Conservation (phyloP, 345 rosid species). For the Adansonia digitata region DNA sequence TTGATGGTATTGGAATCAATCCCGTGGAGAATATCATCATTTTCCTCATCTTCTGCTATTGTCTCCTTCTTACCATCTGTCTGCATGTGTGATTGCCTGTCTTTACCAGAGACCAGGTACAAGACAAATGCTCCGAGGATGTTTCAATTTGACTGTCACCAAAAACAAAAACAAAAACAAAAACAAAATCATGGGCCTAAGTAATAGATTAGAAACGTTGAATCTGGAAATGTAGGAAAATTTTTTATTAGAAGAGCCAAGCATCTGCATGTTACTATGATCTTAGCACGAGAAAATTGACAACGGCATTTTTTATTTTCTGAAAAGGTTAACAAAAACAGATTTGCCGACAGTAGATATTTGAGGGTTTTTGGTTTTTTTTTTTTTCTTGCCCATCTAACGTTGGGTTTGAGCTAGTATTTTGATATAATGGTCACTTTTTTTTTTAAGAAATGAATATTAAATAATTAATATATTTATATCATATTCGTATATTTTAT, state of each 20-base stretch:
- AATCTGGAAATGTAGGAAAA: neutral
- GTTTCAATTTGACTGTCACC: neutral
- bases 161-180: neutral
- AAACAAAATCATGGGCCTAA: too few relatives aligned
- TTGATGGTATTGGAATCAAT: slow-evolving; percentile 2
- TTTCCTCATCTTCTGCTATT: neutral
- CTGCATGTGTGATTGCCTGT: neutral
- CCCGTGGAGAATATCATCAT: neutral
- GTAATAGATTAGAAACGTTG: neutral
- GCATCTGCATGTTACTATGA: neutral
- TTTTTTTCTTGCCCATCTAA: too few relatives aligned
- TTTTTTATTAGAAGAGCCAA: neutral
- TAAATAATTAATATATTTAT: too few relatives aligned
- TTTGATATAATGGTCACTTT: too few relatives aligned
- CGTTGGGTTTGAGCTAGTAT: too few relatives aligned
- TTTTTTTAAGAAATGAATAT: too few relatives aligned
- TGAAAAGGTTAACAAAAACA: neutral
- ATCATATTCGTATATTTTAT: too few relatives aligned
- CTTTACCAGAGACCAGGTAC: neutral
- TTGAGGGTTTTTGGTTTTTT: too few relatives aligned
- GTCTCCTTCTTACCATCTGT: slow-evolving; percentile 4
- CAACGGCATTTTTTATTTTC: neutral
- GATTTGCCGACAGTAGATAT: neutral
- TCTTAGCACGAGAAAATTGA: neutral
- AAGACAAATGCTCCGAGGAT: neutral